A percentile compares a stretch with the other conserved stretches of the same genome.
Conservation (phyloP, 2,329 filamentous ascomycete genomes). For the Fusarium falciforme region DNA sequence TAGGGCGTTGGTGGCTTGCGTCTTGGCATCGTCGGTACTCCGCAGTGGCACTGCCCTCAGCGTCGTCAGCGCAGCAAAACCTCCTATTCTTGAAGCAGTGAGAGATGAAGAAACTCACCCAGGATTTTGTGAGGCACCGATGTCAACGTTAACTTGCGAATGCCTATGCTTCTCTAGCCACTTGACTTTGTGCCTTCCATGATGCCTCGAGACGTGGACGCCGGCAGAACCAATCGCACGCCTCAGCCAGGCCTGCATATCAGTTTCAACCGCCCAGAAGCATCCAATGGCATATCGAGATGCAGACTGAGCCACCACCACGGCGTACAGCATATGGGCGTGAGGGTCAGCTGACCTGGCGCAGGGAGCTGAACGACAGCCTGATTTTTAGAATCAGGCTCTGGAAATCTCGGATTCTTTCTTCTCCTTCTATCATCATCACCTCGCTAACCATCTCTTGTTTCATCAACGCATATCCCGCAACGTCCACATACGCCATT, state of each 20-base stretch:
- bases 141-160: background rate
- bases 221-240: background rate
- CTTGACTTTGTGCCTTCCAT: background rate
- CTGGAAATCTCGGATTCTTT: background rate
- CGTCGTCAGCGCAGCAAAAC: background rate
- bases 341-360: background rate
- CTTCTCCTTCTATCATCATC: background rate
- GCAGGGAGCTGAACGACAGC: background rate
- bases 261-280: background rate
- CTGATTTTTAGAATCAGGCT: background rate
- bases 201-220: background rate
- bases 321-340: background rate
- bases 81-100: background rate
- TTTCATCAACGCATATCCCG: background rate
- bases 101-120: background rate
- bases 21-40: background rate
- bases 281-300: background rate
- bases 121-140: background rate
- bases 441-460: background rate
- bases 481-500: background rate
- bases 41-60: background rate
- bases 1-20: background rate
- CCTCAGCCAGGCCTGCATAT: background rate
- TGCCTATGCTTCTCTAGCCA: background rate
- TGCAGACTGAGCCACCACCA: background rate